phyloP scores from a whole-genome alignment of 2,329 filamentous ascomycete genomes.

The Triangularia setosa region DNA sequence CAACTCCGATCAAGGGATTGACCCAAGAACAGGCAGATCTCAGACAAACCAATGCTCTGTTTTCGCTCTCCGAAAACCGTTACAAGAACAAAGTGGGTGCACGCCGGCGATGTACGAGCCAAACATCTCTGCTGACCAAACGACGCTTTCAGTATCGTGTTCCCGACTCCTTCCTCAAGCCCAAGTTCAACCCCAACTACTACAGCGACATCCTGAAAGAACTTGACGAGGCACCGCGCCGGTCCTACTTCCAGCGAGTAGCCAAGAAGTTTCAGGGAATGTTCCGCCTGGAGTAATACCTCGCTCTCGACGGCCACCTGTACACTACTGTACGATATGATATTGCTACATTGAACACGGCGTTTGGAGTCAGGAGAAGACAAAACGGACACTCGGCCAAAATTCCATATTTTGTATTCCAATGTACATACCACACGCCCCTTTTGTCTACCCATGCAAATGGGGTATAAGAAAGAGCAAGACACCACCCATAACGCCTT shows the following conservation, averaged over 20 bases:
- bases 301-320: neutral
- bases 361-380: constrained; percentile 18
- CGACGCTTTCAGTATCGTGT: constrained; percentile 39
- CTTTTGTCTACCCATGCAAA: constrained; percentile 15
- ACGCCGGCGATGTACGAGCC: neutral
- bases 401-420: neutral
- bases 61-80: constrained; percentile 56
- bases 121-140: neutral
- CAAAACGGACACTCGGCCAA: neutral
- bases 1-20: constrained; percentile 11
- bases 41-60: constrained; percentile 56
- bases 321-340: constrained; percentile 14
- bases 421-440: constrained; percentile 6
- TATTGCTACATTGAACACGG: constrained; percentile 18
- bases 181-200: constrained; percentile 61
- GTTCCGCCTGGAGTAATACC: constrained; percentile 50
- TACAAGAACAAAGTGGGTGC: constrained; percentile 52
- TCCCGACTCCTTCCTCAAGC: constrained; percentile 49
- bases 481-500: neutral
- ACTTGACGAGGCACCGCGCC: constrained; percentile 58
- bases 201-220: constrained; percentile 59
- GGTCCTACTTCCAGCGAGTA: constrained; percentile 50
- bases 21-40: constrained; percentile 46
- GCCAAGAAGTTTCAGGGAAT: constrained; percentile 55
- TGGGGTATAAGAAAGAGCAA: constrained; percentile 2